phyloP scores from a whole-genome alignment of 768 basidiomycete species.

The Sistotremastrum niveocremeum region DNA sequence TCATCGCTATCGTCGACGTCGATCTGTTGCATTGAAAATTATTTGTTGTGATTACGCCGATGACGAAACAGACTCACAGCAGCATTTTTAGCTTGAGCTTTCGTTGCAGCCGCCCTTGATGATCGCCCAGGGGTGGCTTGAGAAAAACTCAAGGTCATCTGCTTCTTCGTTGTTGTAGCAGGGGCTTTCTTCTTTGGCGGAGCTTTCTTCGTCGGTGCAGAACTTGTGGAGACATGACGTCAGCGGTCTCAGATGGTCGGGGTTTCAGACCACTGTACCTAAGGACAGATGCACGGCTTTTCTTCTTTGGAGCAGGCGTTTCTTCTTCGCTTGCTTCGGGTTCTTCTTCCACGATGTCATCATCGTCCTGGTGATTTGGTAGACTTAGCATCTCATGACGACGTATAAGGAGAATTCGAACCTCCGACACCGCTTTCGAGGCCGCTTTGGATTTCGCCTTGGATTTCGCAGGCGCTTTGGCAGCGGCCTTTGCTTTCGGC shows the following conservation, averaged over 20 bases:
- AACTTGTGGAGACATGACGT: background rate
- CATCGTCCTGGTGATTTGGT: conserved; percentile 37
- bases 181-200: conserved; percentile 33
- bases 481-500: conserved; percentile 33
- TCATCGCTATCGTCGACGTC: no score
- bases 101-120: conserved; percentile 55
- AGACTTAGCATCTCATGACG: conserved; percentile 11
- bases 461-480: conserved; percentile 25
- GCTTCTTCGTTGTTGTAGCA: conserved; percentile 24
- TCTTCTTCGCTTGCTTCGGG: conserved; percentile 41
- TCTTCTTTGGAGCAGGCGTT: conserved; percentile 36
- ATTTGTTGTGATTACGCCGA: no score
- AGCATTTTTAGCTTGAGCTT: conserved; percentile 20
- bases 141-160: conserved; percentile 49
- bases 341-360: conserved; percentile 33
- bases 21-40: no score
- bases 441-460: conserved; percentile 13
- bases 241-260: conserved; percentile 10
- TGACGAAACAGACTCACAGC: no score
- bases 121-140: conserved; percentile 38
- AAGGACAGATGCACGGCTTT: conserved; percentile 49
- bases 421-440: conserved; percentile 15
- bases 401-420: background rate
- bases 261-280: conserved; percentile 29
- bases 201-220: conserved; percentile 33